A percentile compares a stretch with the other conserved stretches of the same genome.
These are phyloP conservation scores for Pseudogymnoascus sp. DNA, from an alignment of 2,329 filamentous ascomycete species.

Conservation along the genomic window DNA sequence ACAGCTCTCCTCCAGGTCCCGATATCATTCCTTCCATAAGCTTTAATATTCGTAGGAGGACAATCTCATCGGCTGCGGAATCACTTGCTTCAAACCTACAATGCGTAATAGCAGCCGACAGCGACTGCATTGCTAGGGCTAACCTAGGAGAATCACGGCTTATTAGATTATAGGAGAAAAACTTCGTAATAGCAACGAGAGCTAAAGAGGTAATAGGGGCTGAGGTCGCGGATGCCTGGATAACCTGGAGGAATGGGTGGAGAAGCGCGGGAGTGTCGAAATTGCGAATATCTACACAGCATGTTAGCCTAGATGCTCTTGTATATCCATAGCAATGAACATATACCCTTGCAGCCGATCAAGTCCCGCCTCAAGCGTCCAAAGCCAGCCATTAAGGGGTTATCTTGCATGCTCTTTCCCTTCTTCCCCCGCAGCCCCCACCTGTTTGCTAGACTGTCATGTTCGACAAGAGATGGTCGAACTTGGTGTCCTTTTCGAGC, in stretches of 20 bases:
- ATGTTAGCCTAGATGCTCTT: slow-evolving; percentile 24
- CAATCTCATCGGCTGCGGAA: slow-evolving; percentile 89
- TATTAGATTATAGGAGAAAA: slow-evolving; percentile 91
- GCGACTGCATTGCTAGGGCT: slow-evolving; percentile 83
- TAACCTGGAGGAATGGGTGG: slow-evolving; percentile 92
- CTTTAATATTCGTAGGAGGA: slow-evolving; percentile 86
- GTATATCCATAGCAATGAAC: neutral
- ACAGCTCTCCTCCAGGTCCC: slow-evolving; percentile 79
- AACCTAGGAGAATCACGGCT: slow-evolving; percentile 78
- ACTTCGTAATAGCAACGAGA: slow-evolving; percentile 88
- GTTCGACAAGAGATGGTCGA: slow-evolving; percentile 31
- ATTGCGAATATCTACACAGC: slow-evolving; percentile 62
- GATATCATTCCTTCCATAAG: slow-evolving; percentile 99
- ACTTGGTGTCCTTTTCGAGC: slow-evolving; percentile 20
- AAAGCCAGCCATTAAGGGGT: slow-evolving; percentile 92
- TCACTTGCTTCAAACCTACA: slow-evolving; percentile 97
- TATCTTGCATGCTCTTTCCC: slow-evolving; percentile 95
- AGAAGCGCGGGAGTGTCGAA: slow-evolving; percentile 89
- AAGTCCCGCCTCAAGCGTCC: slow-evolving; percentile 82
- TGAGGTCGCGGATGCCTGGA: slow-evolving; percentile 91
- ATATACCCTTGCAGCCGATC: slow-evolving; percentile 69
- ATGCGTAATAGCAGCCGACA: slow-evolving; percentile 93
- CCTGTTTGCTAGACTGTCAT: slow-evolving; percentile 64
- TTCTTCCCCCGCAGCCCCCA: slow-evolving; percentile 95
- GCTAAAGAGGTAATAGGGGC: slow-evolving; percentile 94